phyloP scores from a whole-genome alignment of 352 stramenopile genomes.

The Phytopythium montanum region DNA sequence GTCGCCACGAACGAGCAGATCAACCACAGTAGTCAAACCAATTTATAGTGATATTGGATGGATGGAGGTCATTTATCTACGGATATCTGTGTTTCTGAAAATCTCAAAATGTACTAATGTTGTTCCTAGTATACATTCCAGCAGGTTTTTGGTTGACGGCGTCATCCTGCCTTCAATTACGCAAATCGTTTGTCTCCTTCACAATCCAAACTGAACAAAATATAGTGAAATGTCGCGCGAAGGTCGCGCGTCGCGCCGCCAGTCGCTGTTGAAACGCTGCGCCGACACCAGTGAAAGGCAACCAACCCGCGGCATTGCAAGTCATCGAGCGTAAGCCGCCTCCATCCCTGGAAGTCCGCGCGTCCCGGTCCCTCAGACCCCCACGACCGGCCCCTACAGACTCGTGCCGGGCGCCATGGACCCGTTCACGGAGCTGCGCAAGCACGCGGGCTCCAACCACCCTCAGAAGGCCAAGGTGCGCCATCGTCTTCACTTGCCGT shows the following conservation, averaged over 20 bases:
- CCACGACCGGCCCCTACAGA: background rate
- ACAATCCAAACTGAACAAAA: too few species aligned
- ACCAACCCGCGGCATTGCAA: too few species aligned
- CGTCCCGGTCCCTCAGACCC: background rate
- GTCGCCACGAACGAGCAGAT: background rate
- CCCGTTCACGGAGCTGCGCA: constrained; percentile 74
- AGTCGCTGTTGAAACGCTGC: too few species aligned
- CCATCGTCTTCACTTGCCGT: background rate
- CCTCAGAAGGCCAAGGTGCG: constrained; percentile 69
- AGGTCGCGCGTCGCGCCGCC: constrained; percentile 30
- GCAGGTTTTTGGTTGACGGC: background rate
- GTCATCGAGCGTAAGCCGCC: too few species aligned
- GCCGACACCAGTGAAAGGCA: constrained; percentile 23
- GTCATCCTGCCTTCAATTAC: background rate
- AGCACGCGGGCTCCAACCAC: constrained; percentile 72
- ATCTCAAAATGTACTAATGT: too few species aligned
- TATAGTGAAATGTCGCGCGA: constrained; percentile 22
- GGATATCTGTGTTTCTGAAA: too few species aligned
- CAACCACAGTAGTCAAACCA: background rate
- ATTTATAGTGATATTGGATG: background rate
- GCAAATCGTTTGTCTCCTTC: background rate
- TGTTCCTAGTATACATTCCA: too few species aligned
- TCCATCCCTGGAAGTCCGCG: background rate
- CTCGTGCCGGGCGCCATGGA: constrained; percentile 34
- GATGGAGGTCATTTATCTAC: too few species aligned